phyloP scores from a whole-genome alignment of 2,329 filamentous ascomycete genomes.

The Epicoccum nigrum region DNA sequence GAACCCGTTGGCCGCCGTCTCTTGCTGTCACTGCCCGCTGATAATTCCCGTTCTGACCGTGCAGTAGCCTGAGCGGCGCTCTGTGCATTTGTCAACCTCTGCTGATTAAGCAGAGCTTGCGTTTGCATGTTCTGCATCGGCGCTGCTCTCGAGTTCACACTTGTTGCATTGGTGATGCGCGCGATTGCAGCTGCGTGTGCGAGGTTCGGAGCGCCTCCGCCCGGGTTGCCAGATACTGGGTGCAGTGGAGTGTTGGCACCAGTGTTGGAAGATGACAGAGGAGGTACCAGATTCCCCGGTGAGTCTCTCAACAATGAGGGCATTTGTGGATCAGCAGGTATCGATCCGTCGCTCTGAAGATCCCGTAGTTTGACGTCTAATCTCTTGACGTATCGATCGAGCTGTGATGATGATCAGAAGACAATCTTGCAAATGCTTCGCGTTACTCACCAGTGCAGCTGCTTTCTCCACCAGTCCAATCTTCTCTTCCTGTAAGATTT shows the following conservation, averaged over 20 bases:
- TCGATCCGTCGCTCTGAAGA: constrained; percentile 63
- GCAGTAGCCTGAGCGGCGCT: constrained; percentile 40
- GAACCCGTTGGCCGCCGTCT: constrained; percentile 62
- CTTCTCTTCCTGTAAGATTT: constrained; percentile 77
- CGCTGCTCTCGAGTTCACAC: constrained; percentile 36
- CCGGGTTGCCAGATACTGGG: constrained; percentile 61
- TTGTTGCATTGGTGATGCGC: constrained; percentile 47
- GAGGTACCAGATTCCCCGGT: constrained; percentile 57
- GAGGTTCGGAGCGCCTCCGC: constrained; percentile 59
- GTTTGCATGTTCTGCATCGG: constrained; percentile 48
- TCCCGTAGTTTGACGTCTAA: constrained; percentile 67
- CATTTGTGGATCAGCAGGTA: constrained; percentile 63
- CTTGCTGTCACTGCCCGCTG: constrained; percentile 62
- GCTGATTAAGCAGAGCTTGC: constrained; percentile 46
- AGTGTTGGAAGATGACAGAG: constrained; percentile 52
- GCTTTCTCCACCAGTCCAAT: constrained; percentile 70
- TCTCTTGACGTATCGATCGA: constrained; percentile 68
- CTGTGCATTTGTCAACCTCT: constrained; percentile 44
- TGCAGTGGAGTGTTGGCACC: constrained; percentile 59
- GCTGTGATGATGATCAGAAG: constrained; percentile 28
- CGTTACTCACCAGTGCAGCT: constrained; percentile 62
- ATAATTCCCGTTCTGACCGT: constrained; percentile 59
- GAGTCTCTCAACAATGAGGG: constrained; percentile 62
- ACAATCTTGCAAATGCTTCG: neutral
- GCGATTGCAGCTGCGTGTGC: constrained; percentile 57